Conservation (phyloP, 129 eudicot genomes). For the Glebionis coronaria region DNA sequence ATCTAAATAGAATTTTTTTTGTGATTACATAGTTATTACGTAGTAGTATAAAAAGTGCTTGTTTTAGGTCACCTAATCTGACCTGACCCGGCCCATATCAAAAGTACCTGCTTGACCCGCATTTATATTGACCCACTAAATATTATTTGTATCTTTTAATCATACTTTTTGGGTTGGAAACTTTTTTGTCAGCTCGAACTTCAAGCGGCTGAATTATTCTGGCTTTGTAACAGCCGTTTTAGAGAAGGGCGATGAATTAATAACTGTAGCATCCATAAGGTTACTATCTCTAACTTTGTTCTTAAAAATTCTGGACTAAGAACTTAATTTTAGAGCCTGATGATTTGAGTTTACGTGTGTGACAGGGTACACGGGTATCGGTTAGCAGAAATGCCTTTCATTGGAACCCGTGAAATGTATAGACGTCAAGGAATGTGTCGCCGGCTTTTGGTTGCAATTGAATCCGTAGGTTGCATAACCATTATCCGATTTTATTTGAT, state of each 20-base stretch:
- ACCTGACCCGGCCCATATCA: no score
- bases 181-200: constrained; percentile 64
- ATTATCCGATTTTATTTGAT: background rate
- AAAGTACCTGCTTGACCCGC: background rate
- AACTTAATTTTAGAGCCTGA: background rate
- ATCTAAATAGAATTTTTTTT: background rate
- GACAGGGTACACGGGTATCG: constrained; percentile 71
- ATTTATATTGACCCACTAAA: background rate
- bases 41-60: no score
- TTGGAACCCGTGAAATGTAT: constrained; percentile 79
- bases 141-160: background rate
- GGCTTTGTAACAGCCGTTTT: constrained; percentile 68
- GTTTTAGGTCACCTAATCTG: no score
- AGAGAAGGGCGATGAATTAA: constrained; percentile 74
- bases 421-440: constrained; percentile 99
- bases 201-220: constrained; percentile 63
- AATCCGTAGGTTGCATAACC: constrained; percentile 48
- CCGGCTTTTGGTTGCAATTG: constrained; percentile 74
- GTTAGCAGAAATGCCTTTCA: constrained; percentile 98
- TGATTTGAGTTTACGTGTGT: constrained; percentile 1
- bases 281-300: constrained; percentile 26
- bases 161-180: constrained; percentile 16
- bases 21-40: no score
- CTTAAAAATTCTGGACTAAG: background rate
- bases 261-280: constrained; percentile 85